phyloP scores from a whole-genome alignment of 225 moss, liverwort and hornwort species.

The Polytrichum formosum region DNA sequence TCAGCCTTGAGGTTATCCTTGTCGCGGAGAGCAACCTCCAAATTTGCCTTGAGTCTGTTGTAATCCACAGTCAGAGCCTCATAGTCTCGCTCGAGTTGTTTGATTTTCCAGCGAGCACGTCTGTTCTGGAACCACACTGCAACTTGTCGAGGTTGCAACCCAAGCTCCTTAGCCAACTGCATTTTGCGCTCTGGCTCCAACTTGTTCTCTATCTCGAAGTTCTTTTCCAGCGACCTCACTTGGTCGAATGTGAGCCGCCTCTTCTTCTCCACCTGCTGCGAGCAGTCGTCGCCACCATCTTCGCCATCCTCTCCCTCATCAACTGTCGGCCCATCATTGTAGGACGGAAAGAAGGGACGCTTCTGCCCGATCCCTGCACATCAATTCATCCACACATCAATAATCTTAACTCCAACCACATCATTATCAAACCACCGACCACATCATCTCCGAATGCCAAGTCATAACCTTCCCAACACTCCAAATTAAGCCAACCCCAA shows the following conservation, averaged over 20 bases:
- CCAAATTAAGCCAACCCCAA: not conserved
- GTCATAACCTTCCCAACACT: not conserved
- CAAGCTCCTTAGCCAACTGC: slow-evolving; percentile 86
- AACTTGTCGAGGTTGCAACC: slow-evolving; percentile 86
- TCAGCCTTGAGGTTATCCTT: slow-evolving; percentile 67
- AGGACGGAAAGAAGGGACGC: slow-evolving; percentile 51
- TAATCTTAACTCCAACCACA: not conserved
- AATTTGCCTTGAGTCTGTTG: slow-evolving; percentile 67
- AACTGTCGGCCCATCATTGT: slow-evolving; percentile 53
- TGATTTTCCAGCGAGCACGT: slow-evolving; percentile 93
- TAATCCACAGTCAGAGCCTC: slow-evolving; percentile 77
- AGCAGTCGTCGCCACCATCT: slow-evolving; percentile 61
- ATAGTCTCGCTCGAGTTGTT: slow-evolving; percentile 89
- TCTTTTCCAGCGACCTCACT: slow-evolving; percentile 85
- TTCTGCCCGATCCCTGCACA: slow-evolving; percentile 43
- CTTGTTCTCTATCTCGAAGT: slow-evolving; percentile 92
- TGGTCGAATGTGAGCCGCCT: slow-evolving; percentile 81
- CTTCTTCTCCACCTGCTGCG: slow-evolving; percentile 75
- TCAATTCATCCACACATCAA: not conserved
- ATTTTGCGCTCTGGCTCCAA: slow-evolving; percentile 92
- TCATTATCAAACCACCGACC: not conserved
- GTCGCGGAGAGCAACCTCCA: slow-evolving; percentile 46
- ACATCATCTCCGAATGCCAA: not conserved
- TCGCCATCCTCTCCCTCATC: slow-evolving; percentile 61
- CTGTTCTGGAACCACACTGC: slow-evolving; percentile 99